phyloP scores from a whole-genome alignment of 2,329 filamentous ascomycete genomes.

The Dactylellina leptospora region DNA sequence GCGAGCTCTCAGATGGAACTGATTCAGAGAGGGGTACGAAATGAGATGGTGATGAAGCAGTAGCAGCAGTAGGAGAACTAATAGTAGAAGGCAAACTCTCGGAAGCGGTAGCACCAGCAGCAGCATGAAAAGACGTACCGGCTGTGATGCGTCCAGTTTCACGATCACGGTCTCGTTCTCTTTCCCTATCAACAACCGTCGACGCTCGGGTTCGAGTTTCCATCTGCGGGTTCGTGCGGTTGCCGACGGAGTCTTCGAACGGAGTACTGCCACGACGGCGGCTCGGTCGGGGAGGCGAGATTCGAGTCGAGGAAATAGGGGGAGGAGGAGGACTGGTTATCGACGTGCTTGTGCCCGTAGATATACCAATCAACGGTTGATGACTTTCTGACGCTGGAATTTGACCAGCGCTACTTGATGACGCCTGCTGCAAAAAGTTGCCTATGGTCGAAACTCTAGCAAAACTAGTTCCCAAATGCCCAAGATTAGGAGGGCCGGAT shows the following conservation, averaged over 20 bases:
- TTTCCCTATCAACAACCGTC: slow-evolving; percentile 34
- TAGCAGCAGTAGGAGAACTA: slow-evolving; percentile 9
- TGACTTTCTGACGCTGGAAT: slow-evolving; percentile 17
- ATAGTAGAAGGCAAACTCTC: slow-evolving; percentile 39
- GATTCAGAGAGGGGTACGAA: too few species aligned
- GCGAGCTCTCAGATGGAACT: slow-evolving; percentile 11
- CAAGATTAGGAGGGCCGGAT: slow-evolving; percentile 33
- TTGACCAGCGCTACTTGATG: slow-evolving; percentile 1
- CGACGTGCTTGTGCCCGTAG: slow-evolving; percentile 6
- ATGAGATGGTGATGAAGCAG: slow-evolving; percentile 2
- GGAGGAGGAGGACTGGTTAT: slow-evolving; percentile 19
- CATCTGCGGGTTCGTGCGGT: slow-evolving; percentile 13
- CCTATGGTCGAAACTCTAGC: slow-evolving; percentile 31
- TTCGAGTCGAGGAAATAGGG: too few species aligned
- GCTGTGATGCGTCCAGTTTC: slow-evolving; percentile 52
- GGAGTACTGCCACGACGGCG: slow-evolving; percentile 40
- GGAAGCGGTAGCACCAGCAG: slow-evolving; percentile 45
- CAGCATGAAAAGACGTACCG: slow-evolving; percentile 48
- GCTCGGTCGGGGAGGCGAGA: slow-evolving; percentile 20
- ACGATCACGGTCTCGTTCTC: slow-evolving; percentile 47
- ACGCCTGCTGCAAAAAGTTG: slow-evolving; percentile 25
- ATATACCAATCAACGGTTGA: slow-evolving; percentile 13
- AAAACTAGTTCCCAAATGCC: slow-evolving; percentile 33
- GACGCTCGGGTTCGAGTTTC: slow-evolving; percentile 15
- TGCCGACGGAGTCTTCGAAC: slow-evolving; percentile 11